Base-by-base conservation (phyloP, 495 filamentous ascomycete genomes). In the Pyrenula massariospora region DNA sequence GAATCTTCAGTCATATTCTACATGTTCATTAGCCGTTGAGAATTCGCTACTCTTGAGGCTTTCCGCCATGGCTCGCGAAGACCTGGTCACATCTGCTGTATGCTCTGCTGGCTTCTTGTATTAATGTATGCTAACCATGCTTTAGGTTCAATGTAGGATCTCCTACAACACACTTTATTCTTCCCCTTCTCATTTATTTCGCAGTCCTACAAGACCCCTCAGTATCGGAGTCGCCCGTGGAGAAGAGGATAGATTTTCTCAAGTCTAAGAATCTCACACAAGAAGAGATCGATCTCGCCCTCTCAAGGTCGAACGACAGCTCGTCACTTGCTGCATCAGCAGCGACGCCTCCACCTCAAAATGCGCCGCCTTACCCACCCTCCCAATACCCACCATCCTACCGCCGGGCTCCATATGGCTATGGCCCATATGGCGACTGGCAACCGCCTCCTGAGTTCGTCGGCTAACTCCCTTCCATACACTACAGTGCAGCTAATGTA, bases 211-310 rank as follows among this genome's bases (percentile, higher is more conserved):
- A 88, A 73, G 92, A 99, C 66, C 91, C 93, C 10, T 89, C 84
- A 42, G 91, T 97, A 54, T 81, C 88, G n/a, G 80, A 82, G 1
- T 89, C 92, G 1, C 85, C 94, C n/a, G 73, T 95, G 55, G 94
- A 97, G 60, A 96, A 94, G 71, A 81, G 88, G 56, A 77, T 96
- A 55, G 86, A 90, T 12, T 99, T 99, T 62, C 79, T 99, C 20
- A 87, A 92, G 67, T 95, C 92, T 0, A 99, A 99, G 70, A 96
- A 97, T 65, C 79, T 99, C 15, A 96, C 92, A 2, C 88, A 90
- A 70, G 91, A 97, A 70, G 93, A 99, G 70, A 84, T 99, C 57
- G 88, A 90, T 65, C 72, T 82, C 36, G 87, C 93, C 20, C 80
- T 99, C 55, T 82, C 87, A 48, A 81, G 92, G 59, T 82, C 80